Evolutionary conservation across 2,329 filamentous ascomycete genomes (phyloP), one percentile per base, ranked within the genome.

Genomic region (Ascochyta pisi): DNA sequence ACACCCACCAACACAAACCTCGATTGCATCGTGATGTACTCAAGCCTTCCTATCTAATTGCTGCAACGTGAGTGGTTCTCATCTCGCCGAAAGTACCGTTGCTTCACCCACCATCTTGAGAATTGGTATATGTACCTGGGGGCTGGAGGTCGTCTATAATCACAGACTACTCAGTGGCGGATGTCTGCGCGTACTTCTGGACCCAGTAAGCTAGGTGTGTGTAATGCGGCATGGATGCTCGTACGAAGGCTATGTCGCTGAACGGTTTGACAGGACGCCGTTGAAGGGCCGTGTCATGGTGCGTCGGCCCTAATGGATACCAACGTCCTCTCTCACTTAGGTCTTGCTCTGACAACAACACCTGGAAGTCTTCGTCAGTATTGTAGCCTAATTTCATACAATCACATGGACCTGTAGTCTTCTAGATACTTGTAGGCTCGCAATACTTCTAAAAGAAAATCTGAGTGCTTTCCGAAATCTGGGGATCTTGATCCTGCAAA

Each of bases 191-290:
- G 23, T 24, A 40, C 5, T 16, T 5, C 6, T 29, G 19, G 10
- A 15, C 19, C 24, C 15, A 24, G 23, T 29, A 27, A 15, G 4
- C 24, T 4, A 15, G 24, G 33, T 27, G 19, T 24, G 38, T 35
- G 38, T 22, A 37, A 22, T 15, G 19, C 26, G 29, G 8, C 34
- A 22, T n/a, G 12, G 29, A 16, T 23, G 22, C 39, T 54, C 38
- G 38, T 54, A 48, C 31, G 43, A 54, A 34, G 13, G 19, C 35
- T 22, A 39, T 22, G n/a, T 26, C 38, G 48, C 38, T 40, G 26
- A 44, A 43, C 15, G 34, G 23, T 13, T 35, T 50, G 52, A 45
- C 52, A 54, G 45, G 22, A 24, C 52, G 29, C 46, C 46, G 40
- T 50, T 45, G n/a, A 15, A 35, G 41, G 41, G 40, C 44, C 51